A percentile compares a stretch with the other conserved stretches of the same genome.
These are phyloP conservation scores for Neopestalotiopsis rosae DNA, from an alignment of 2,329 filamentous ascomycete species.

Conservation along the genomic window DNA sequence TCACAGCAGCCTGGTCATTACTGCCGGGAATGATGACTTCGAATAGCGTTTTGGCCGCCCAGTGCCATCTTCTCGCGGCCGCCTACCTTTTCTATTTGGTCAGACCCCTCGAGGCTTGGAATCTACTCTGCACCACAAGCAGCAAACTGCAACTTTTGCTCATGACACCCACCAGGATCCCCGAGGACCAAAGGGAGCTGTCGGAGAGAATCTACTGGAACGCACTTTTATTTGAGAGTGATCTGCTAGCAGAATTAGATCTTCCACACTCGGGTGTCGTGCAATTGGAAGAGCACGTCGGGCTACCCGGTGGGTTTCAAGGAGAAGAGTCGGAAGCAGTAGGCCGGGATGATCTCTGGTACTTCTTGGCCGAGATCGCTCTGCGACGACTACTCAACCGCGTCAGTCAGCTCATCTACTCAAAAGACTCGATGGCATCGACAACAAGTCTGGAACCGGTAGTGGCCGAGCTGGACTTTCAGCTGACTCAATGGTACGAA, in stretches of 20 bases:
- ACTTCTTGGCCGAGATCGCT: slow-evolving; percentile 84
- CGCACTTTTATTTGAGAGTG: slow-evolving; percentile 78
- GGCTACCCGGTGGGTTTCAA: slow-evolving; percentile 78
- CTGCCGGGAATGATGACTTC: slow-evolving; percentile 80
- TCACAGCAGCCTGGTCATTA: slow-evolving; percentile 79
- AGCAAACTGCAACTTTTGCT: slow-evolving; percentile 82
- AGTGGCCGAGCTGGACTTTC: slow-evolving; percentile 80
- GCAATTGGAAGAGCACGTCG: slow-evolving; percentile 81
- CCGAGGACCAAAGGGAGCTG: slow-evolving; percentile 72
- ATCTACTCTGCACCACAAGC: slow-evolving; percentile 76
- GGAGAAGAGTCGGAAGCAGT: slow-evolving; percentile 68
- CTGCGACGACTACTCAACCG: slow-evolving; percentile 77
- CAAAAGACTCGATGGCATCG: slow-evolving; percentile 73
- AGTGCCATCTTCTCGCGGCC: slow-evolving; percentile 80
- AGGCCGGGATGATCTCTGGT: slow-evolving; percentile 82
- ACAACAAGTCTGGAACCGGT: slow-evolving; percentile 78
- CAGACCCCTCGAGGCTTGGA: slow-evolving; percentile 84
- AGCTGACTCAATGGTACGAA: slow-evolving; percentile 86
- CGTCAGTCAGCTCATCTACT: slow-evolving; percentile 81
- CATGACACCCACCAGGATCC: slow-evolving; percentile 74
- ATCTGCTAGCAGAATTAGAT: slow-evolving; percentile 79
- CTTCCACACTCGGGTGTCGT: slow-evolving; percentile 84
- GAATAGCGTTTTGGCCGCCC: slow-evolving; percentile 78
- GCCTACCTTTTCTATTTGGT: slow-evolving; percentile 86
- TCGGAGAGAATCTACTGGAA: slow-evolving; percentile 87